phyloP scores from a whole-genome alignment of 768 basidiomycete genomes.

The Mycena kentingensis region DNA sequence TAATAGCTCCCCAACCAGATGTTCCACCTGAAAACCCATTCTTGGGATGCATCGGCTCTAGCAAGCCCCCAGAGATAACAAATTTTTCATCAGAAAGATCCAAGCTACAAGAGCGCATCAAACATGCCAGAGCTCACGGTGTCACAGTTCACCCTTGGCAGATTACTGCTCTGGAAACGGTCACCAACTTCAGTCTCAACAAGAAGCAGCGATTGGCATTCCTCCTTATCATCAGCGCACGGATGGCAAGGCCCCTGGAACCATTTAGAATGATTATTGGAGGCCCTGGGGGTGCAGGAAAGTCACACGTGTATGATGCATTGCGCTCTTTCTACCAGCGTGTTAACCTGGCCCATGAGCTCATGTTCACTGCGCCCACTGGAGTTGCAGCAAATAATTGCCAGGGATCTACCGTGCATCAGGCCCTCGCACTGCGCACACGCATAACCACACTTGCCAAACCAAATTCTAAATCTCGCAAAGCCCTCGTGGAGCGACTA shows the following conservation, averaged over 20 bases:
- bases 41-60: too few relatives aligned
- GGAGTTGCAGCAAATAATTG: slow-evolving; percentile 24
- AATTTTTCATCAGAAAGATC: not conserved
- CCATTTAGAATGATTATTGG: slow-evolving; percentile 22
- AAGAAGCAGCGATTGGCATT: slow-evolving; percentile 20
- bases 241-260: not conserved
- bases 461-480: slow-evolving; percentile 5
- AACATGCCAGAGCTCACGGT: not conserved
- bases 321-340: slow-evolving; percentile 10
- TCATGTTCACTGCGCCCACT: slow-evolving; percentile 23
- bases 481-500: slow-evolving; percentile 1
- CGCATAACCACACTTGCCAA: not conserved
- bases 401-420: slow-evolving; percentile 14
- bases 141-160: slow-evolving; percentile 2
- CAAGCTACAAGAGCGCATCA: not conserved
- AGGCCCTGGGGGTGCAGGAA: slow-evolving; percentile 27
- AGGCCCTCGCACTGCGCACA: slow-evolving; percentile 8
- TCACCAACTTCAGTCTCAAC: slow-evolving; percentile 17
- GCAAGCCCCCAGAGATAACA: too few relatives aligned
- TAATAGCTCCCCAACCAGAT: too few relatives aligned
- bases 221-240: slow-evolving; percentile 8
- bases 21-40: too few relatives aligned
- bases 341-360: not conserved
- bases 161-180: slow-evolving; percentile 5
- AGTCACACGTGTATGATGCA: slow-evolving; percentile 25